Percentiles rank a stretch among this genome's conserved stretches.
phyloP scores from a whole-genome alignment of 164 flowering plant genomes.

The Berberis vulgaris region DNA sequence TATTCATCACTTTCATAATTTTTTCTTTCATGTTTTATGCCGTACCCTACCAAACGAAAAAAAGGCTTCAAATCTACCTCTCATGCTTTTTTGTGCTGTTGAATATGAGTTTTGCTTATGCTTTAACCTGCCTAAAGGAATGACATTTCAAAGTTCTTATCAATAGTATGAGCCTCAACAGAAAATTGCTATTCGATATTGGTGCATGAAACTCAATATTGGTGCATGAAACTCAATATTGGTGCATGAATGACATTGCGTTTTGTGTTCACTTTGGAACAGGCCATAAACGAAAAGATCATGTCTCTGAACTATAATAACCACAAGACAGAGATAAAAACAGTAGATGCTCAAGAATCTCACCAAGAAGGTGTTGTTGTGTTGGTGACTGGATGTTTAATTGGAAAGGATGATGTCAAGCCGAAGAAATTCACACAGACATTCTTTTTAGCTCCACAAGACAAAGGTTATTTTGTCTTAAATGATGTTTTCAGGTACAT shows the following conservation, averaged over 20 bases:
- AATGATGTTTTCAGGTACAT: slow-evolving; percentile 70
- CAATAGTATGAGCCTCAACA: too few species aligned
- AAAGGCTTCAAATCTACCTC: too few species aligned
- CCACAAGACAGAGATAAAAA: slow-evolving; percentile 47
- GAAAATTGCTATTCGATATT: background rate
- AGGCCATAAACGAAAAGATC: slow-evolving; percentile 28
- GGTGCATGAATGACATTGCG: background rate
- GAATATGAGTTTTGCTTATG: too few species aligned
- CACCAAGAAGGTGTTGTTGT: slow-evolving; percentile 60
- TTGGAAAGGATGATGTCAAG: slow-evolving; percentile 35
- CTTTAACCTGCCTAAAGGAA: too few species aligned
- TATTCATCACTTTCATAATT: too few species aligned
- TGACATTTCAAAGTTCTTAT: too few species aligned
- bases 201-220: background rate
- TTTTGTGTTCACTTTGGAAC: background rate
- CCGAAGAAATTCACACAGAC: slow-evolving; percentile 46
- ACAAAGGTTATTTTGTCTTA: slow-evolving; percentile 48
- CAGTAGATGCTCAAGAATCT: slow-evolving; percentile 75
- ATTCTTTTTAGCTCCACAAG: slow-evolving; percentile 72
- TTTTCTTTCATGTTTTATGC: too few species aligned
- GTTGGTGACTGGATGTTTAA: slow-evolving; percentile 64
- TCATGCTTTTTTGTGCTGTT: too few species aligned
- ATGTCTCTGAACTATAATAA: slow-evolving; percentile 18
- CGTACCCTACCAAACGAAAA: too few species aligned
- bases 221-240: background rate